Base-by-base conservation (phyloP, 1,139 yeast genomes). In the Candida sanyaensis region DNA sequence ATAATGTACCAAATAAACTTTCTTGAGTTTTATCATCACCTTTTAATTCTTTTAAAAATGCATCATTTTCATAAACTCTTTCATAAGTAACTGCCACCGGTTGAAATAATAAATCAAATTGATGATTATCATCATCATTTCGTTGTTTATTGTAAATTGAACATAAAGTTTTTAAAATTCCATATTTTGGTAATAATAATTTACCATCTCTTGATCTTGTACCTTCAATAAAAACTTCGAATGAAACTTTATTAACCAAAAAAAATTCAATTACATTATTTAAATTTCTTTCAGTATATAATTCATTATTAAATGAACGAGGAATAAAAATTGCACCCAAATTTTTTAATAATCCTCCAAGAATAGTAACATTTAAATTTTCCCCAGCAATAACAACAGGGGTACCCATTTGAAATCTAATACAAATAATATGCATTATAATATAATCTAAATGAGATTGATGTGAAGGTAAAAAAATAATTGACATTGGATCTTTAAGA, bases 361-460 rank as follows among this genome's bases (percentile, higher is more conserved):
- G 73, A 10, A 83, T 67, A 1, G 87, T 83, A 46, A 84, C 83
- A 58, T 84, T 83, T 60, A 84, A 75, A 61, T 84, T 84, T 49
- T 84, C 88, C 6, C 89, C 89, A 1, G 89, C 88, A 45, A 84
- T 80, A 4, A 84, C 87, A 3, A 79, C 66, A 1, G 89, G 89
- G 10, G 77, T 64, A 9, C 86, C 72, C 51, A 84, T 65, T 37
- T 83, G 84, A 55, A 83, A 73, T 37, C 88, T 65, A 55, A 81
- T 75, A 49, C 83, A 73, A 41, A 83, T 68, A 49, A 83, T 70
- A 56, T 84, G 88, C 46, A 84, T 60, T 41, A 84, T 78, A 52
- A 84, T 81, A 57, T 84, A 84, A 62, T 84, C 89, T 41, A 83
- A 71, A 58, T 84, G 89, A 17, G 86, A 80, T 60, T 82, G 83